Evolutionary conservation across 306 rosid genomes (phyloP), one percentile per base, ranked within the genome.

Genomic region (Vicia villosa): DNA sequence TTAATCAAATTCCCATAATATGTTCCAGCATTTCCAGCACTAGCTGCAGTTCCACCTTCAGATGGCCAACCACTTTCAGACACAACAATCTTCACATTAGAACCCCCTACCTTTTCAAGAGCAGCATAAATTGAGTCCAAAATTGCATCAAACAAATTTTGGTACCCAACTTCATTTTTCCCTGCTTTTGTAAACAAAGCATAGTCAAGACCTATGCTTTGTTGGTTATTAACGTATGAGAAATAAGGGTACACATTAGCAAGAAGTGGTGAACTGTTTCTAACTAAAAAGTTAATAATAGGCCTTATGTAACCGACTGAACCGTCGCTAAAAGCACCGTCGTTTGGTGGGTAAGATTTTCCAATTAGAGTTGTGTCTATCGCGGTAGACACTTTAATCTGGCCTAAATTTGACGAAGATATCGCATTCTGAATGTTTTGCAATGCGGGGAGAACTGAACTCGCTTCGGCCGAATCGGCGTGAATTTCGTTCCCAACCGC

Each of bases 51-150:
- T 28, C 84, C 78, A 19, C 91, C 91, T 46, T 46, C 57, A 0
- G 91, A 89, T 2, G 96, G 96, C 97, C 96, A 91, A 9, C 97
- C 91, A 15, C 83, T 91, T 78, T 91, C 94, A 0, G 90, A 80
- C 45, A 87, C 88, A 17, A 88, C 91, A 9, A 88, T 43, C 46
- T 74, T 59, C 64, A 89, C 32, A 19, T 72, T 56, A 0, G 77
- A 19, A 11, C 74, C 91, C 1, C 89, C 85, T 0, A 66, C 69
- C 62, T 86, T 89, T 77, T 89, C 94, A 12, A 89, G 86, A 14
- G 97, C 88, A 11, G 82, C 81, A 41, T 91, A 84, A 0, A 79
- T 59, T 38, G 94, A 34, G 68, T 87, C 97, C 79, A 87, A 8
- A n/a, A 70, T n/a, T 3, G 94, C 88, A 59, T 78, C 86, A 55